These are phyloP conservation scores for Albugo laibachii DNA, from an alignment of 352 stramenopile genomes.

Conservation along the genomic window DNA sequence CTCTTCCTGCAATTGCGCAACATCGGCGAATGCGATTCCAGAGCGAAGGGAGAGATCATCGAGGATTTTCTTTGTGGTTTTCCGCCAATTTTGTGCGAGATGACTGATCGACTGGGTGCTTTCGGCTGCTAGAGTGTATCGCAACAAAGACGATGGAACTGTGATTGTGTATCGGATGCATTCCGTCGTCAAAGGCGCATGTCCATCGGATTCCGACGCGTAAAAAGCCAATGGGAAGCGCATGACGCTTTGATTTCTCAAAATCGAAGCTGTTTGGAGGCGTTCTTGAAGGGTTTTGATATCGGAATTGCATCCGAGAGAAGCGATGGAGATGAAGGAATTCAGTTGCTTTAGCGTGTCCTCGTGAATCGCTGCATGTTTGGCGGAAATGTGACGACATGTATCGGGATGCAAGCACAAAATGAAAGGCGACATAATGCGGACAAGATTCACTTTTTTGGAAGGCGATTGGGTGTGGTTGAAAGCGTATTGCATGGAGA, in stretches of 20 bases:
- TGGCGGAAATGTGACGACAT: constrained; percentile 22
- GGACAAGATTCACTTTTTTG: constrained; percentile 27
- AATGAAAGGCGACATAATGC: constrained; percentile 41
- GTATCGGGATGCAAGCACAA: constrained; percentile 48
- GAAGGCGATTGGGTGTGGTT: not conserved
- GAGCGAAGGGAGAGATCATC: constrained; percentile 37
- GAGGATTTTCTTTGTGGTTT: constrained; percentile 32
- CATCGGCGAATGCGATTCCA: constrained; percentile 18
- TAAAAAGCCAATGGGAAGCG: constrained; percentile 38
- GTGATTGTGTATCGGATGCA: constrained; percentile 23
- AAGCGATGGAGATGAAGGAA: constrained; percentile 42
- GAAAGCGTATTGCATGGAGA: not conserved
- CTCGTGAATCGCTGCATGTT: constrained; percentile 33
- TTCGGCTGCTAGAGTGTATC: constrained; percentile 21
- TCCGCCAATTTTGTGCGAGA: constrained; percentile 46
- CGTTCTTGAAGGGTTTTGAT: constrained; percentile 17
- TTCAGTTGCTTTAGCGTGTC: constrained; percentile 64
- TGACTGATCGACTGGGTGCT: constrained; percentile 7
- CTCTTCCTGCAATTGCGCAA: too few relatives aligned
- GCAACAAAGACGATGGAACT: constrained; percentile 25
- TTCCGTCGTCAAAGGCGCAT: not conserved
- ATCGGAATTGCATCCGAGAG: constrained; percentile 50
- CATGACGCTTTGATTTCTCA: constrained; percentile 9
- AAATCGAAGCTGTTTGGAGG: constrained; percentile 23
- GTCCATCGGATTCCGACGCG: not conserved